phyloP scores from a whole-genome alignment of 768 basidiomycete species.

The Hericium alpestre region DNA sequence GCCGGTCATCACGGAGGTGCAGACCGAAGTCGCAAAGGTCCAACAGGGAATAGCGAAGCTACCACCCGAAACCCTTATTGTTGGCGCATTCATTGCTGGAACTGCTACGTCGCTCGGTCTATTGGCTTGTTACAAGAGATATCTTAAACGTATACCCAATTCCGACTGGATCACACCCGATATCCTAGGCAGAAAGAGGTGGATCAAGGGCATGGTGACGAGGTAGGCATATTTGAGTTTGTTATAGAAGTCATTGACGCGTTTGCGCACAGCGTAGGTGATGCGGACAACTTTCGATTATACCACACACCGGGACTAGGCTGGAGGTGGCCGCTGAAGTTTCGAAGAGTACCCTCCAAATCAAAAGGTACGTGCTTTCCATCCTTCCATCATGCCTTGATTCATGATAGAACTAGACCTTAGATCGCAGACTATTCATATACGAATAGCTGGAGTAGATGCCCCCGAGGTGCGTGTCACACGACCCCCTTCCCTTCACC shows the following conservation, averaged over 20 bases:
- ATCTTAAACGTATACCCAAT: constrained; percentile 49
- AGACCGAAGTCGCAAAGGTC: background rate
- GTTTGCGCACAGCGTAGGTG: constrained; percentile 51
- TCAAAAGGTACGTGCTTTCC: constrained; percentile 38
- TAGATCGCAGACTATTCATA: constrained; percentile 72
- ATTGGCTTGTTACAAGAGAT: constrained; percentile 30
- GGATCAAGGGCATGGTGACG: constrained; percentile 76
- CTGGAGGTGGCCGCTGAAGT: constrained; percentile 63
- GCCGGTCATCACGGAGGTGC: background rate
- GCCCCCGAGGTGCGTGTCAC: constrained; percentile 66
- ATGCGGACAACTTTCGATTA: constrained; percentile 79
- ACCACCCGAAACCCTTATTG: background rate
- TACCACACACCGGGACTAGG: constrained; percentile 79
- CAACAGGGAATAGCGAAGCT: background rate
- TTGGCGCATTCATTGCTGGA: constrained; percentile 23
- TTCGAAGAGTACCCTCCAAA: constrained; percentile 49
- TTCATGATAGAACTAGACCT: constrained; percentile 36
- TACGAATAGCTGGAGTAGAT: constrained; percentile 85
- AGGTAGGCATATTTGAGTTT: constrained; percentile 34
- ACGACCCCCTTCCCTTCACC: background rate
- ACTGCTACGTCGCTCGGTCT: constrained; percentile 25
- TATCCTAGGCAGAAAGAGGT: constrained; percentile 43
- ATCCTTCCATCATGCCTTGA: background rate
- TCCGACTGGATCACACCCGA: constrained; percentile 63
- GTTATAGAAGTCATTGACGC: background rate